Conservation (phyloP, 495 filamentous ascomycete species). For the Aspergillus egyptiacus region DNA sequence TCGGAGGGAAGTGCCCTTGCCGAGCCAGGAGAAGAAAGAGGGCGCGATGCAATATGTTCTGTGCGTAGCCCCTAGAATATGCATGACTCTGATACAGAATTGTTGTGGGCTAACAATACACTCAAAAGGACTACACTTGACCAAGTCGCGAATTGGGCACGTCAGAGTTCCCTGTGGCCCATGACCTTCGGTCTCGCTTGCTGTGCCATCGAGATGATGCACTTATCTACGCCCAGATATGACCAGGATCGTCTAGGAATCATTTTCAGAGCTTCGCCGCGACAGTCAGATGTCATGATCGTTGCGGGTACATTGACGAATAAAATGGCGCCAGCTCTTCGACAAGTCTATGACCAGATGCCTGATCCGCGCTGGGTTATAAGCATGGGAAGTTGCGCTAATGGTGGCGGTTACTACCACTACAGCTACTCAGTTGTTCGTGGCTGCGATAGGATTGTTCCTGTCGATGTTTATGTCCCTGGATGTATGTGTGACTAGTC, state of each 20-base stretch:
- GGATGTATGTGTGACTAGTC: slow-evolving; percentile 52
- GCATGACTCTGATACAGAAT: background rate
- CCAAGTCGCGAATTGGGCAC: slow-evolving; percentile 89
- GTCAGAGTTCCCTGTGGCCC: slow-evolving; percentile 89
- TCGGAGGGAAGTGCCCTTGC: slow-evolving; percentile 72
- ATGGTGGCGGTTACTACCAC: slow-evolving; percentile 95
- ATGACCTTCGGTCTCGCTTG: slow-evolving; percentile 98
- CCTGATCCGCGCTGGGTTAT: slow-evolving; percentile 94
- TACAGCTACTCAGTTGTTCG: slow-evolving; percentile 91
- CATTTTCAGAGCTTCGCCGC: slow-evolving; percentile 92
- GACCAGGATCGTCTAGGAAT: slow-evolving; percentile 94
- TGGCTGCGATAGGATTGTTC: slow-evolving; percentile 90
- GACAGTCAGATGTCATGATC: slow-evolving; percentile 97
- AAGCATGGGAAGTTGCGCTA: slow-evolving; percentile 91
- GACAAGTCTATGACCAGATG: slow-evolving; percentile 98
- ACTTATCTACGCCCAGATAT: slow-evolving; percentile 90
- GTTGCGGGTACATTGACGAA: slow-evolving; percentile 94
- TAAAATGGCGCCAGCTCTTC: slow-evolving; percentile 93
- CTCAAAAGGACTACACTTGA: slow-evolving; percentile 77
- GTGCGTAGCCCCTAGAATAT: slow-evolving; percentile 51
- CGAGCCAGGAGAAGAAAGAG: slow-evolving; percentile 90
- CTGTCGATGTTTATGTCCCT: slow-evolving; percentile 95
- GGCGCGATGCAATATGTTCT: slow-evolving; percentile 95
- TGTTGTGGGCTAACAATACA: slow-evolving; percentile 8
- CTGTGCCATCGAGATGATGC: slow-evolving; percentile 99